phyloP scores from a whole-genome alignment of 2,329 filamentous ascomycete genomes.

The Fusarium cyanostomum region DNA sequence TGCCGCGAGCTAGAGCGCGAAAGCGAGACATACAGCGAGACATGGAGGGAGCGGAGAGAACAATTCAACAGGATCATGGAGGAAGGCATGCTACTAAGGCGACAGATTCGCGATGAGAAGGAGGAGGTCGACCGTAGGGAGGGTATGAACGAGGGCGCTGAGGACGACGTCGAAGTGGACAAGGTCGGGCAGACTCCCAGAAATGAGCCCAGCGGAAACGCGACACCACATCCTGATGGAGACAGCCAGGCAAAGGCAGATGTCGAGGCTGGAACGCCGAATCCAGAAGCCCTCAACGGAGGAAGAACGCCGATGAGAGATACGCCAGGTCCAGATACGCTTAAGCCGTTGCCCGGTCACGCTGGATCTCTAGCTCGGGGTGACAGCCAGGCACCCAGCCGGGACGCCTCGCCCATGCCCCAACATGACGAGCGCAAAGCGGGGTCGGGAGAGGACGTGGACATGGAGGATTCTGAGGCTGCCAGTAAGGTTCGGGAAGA shows the following conservation, averaged over 20 bases:
- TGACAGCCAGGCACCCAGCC: conserved; percentile 44
- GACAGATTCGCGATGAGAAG: conserved; percentile 92
- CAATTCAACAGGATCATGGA: conserved; percentile 91
- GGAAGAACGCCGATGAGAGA: conserved; percentile 48
- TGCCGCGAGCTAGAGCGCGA: conserved; percentile 88
- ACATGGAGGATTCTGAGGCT: conserved; percentile 62
- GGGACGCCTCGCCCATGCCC: conserved; percentile 44
- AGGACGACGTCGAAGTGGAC: conserved; percentile 63
- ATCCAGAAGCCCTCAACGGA: conserved; percentile 41
- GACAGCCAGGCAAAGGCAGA: conserved; percentile 46
- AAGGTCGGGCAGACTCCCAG: conserved; percentile 60
- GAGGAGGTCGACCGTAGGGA: conserved; percentile 91
- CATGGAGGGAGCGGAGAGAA: conserved; percentile 84
- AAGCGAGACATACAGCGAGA: conserved; percentile 80
- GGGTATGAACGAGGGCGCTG: conserved; percentile 77
- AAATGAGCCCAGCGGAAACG: conserved; percentile 60
- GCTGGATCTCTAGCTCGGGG: conserved; percentile 34
- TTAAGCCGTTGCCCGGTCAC: conserved; percentile 31
- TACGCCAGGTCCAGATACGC: conserved; percentile 44
- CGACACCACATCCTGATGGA: conserved; percentile 60
- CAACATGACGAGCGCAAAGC: conserved; percentile 47
- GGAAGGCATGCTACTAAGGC: conserved; percentile 85
- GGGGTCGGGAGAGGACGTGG: conserved; percentile 63
- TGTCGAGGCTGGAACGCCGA: conserved; percentile 43
- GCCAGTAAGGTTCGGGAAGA: conserved; percentile 53